Evolutionary conservation across 2,329 filamentous ascomycete species (phyloP), one percentile per base, ranked within the genome.

Genomic region (Tolypocladium album): DNA sequence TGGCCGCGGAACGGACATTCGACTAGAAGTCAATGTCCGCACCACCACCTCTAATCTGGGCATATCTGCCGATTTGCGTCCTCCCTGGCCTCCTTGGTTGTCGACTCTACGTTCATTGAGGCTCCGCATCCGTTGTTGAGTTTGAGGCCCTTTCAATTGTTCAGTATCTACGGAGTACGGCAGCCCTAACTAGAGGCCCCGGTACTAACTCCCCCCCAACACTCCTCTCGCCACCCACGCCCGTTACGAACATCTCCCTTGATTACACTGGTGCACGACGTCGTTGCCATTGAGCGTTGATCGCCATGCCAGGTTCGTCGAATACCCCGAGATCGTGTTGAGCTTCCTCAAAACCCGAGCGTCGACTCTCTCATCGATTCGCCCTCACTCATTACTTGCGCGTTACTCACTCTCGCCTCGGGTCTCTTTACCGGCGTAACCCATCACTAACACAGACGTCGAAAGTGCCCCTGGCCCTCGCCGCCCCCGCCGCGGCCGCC

Each of bases 401-500:
- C 20, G 20, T 15, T 13, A 22, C 20, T 12, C 11, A 12, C 45
- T 12, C 31, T 53, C 11, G 17, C 17, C 27, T 53, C 31, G 17
- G 8, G 15, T 53, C 17, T 12, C 17, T 31, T 31, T 5, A 31
- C 27, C 27, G 3, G 5, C 27, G 27, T 31, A 31, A 31, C 27
- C 27, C 27, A 34, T 52, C 50, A 36, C 50, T 53, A 22, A 53
- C 50, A 53, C 31, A 11, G 9, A 22, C 4, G 17, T 9, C 27
- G 8, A 52, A 55, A 55, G 50, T 83, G 50, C 81, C 84, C 53
- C 72, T 85, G 27, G 71, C 76, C 27, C 63, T 85, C 56, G 78
- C 84, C 8, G 76, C 81, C 36, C 85, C 88, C 22, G 87, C 87
- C 20, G 81, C 84, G 53, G 80, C 82, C 38, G 88, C 88, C 5